Evolutionary conservation across 2,329 filamentous ascomycete genomes (phyloP).

Genomic region (Xylariaceae sp.): DNA sequence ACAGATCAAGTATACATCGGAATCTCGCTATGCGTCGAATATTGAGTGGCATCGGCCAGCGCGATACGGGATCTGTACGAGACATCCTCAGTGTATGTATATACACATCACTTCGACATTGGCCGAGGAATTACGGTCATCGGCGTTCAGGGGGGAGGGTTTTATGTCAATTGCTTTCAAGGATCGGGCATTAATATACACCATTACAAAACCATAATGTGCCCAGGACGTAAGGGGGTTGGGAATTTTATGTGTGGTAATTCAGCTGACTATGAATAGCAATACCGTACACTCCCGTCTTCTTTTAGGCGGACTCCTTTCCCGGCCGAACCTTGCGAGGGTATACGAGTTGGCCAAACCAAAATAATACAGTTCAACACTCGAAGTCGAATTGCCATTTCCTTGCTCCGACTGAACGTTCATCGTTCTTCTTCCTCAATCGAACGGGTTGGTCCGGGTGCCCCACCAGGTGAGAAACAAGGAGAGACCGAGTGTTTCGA

Average conservation of each 20-base stretch:
- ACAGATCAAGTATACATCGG: not conserved
- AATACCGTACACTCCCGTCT: slow-evolving; percentile 3
- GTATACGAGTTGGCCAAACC: slow-evolving; percentile 10
- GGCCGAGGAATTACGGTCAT: slow-evolving; percentile 22
- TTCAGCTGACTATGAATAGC: slow-evolving; percentile 13
- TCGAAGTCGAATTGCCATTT: slow-evolving; percentile 13
- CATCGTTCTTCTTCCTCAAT: slow-evolving; percentile 47
- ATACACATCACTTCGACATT: slow-evolving; percentile 22
- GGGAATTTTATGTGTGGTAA: slow-evolving; percentile 1
- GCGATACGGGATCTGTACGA: not conserved
- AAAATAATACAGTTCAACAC: slow-evolving; percentile 15
- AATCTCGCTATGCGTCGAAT: not conserved
- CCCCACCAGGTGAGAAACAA: slow-evolving; percentile 97
- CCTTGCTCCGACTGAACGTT: slow-evolving; percentile 8
- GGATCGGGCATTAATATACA: slow-evolving; percentile 21
- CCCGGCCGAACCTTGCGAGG: slow-evolving; percentile 9
- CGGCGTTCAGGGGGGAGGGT: slow-evolving; percentile 24
- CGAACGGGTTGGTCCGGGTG: slow-evolving; percentile 88
- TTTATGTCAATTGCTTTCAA: slow-evolving; percentile 13
- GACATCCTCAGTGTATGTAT: slow-evolving; percentile 18
- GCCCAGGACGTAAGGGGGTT: not conserved
- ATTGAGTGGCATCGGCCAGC: not conserved
- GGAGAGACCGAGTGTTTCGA: slow-evolving; percentile 90
- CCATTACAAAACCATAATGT: slow-evolving; percentile 1
- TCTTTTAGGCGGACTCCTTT: not conserved